phyloP scores from a whole-genome alignment of 2,329 filamentous ascomycete genomes.

The Sphaerulina vaccinii region DNA sequence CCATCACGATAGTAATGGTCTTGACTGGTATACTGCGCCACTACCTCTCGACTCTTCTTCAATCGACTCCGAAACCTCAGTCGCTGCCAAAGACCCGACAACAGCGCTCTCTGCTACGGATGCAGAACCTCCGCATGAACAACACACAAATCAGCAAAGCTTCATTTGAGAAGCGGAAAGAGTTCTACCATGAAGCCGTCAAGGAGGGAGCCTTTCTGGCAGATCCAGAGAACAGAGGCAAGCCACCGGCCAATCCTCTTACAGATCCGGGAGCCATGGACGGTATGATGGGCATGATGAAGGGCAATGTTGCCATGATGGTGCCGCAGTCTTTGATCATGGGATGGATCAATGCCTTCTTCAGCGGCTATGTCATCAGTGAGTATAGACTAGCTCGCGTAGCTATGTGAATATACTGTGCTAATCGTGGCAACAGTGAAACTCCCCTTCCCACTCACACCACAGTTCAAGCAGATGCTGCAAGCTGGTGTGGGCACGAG shows the following conservation, averaged over 20 bases:
- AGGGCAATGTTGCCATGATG: conserved; percentile 99
- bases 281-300: conserved; percentile 99
- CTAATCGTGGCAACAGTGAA: conserved; percentile 62
- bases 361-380: conserved; percentile 97
- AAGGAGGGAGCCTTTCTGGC: conserved; percentile 87
- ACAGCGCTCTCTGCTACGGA: conserved; percentile 77
- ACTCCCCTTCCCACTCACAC: conserved; percentile 92
- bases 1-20: conserved; percentile 97
- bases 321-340: conserved; percentile 98
- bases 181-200: conserved; percentile 75
- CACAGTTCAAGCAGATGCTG: conserved; percentile 99
- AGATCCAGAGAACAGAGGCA: conserved; percentile 79
- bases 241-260: conserved; percentile 90
- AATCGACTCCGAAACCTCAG: conserved; percentile 77
- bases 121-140: conserved; percentile 80
- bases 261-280: conserved; percentile 96
- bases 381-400: conserved; percentile 44
- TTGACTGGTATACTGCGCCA: conserved; percentile 93
- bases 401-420: background rate
- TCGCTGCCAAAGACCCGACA: conserved; percentile 76
- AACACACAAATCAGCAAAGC: conserved; percentile 73
- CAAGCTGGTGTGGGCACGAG: conserved; percentile 94
- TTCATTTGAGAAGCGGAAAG: conserved; percentile 77
- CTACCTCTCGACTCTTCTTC: conserved; percentile 91
- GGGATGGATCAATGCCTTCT: conserved; percentile 99